A percentile compares a stretch with the other conserved stretches of the same genome.
phyloP scores from a whole-genome alignment of 495 filamentous ascomycete species.

The Podospora appendiculata region DNA sequence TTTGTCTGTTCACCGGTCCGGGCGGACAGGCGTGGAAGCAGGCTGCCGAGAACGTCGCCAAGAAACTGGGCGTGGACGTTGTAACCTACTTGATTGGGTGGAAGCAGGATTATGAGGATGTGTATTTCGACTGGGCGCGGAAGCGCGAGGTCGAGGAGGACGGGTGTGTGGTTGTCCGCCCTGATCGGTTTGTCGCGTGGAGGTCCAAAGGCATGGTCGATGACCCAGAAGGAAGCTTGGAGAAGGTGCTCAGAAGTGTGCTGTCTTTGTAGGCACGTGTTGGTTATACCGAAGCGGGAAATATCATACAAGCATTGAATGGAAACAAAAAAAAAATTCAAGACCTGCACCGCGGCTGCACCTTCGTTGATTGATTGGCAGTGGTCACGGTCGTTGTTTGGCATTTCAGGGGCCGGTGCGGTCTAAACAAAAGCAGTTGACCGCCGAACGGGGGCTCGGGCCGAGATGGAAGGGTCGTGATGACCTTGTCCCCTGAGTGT shows the following conservation, averaged over 20 bases:
- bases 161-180: slow-evolving; percentile 35
- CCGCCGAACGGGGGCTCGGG: no score
- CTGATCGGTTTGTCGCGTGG: slow-evolving; percentile 39
- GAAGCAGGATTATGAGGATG: slow-evolving; percentile 32
- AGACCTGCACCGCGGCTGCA: no score
- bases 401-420: no score
- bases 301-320: not conserved
- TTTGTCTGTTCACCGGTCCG: slow-evolving; percentile 30
- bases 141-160: slow-evolving; percentile 28
- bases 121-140: slow-evolving; percentile 29
- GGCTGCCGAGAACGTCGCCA: slow-evolving; percentile 13
- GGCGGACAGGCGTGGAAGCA: slow-evolving; percentile 27
- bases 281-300: not conserved
- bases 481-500: no score
- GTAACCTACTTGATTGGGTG: slow-evolving; percentile 28
- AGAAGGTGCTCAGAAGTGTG: slow-evolving; percentile 15
- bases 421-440: no score
- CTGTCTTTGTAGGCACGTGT: slow-evolving; percentile 1
- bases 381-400: no score
- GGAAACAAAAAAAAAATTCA: no score
- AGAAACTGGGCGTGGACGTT: slow-evolving; percentile 19
- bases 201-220: slow-evolving; percentile 18
- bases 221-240: slow-evolving; percentile 14
- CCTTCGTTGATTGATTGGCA: no score
- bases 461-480: no score